A percentile compares a stretch with the other conserved stretches of the same genome.
These are phyloP conservation scores for Penicillium sp. DNA, from an alignment of 2,329 filamentous ascomycete genomes.

Conservation along the genomic window DNA sequence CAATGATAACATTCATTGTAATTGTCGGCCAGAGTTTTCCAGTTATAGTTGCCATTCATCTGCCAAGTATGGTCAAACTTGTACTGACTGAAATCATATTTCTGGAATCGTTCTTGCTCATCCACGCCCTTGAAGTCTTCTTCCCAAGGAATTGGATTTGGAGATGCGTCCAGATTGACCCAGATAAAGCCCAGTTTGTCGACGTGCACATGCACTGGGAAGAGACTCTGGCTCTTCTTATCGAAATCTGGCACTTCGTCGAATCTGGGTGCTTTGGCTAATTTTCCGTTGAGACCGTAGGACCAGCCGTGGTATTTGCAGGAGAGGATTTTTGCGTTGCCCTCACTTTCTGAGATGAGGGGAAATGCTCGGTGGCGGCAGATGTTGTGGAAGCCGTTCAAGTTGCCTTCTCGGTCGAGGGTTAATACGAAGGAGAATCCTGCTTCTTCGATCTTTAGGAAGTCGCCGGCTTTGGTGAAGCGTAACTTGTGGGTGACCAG, in stretches of 20 bases:
- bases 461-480: slow-evolving; percentile 56
- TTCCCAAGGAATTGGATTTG: slow-evolving; percentile 19
- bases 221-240: slow-evolving; percentile 45
- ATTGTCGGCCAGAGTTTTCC: slow-evolving; percentile 22
- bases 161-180: slow-evolving; percentile 55
- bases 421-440: slow-evolving; percentile 51
- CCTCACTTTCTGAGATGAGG: slow-evolving; percentile 51
- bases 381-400: slow-evolving; percentile 62
- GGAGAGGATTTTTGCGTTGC: slow-evolving; percentile 53
- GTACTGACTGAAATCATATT: slow-evolving; percentile 18
- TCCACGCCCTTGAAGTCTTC: slow-evolving; percentile 18
- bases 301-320: slow-evolving; percentile 65
- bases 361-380: slow-evolving; percentile 62
- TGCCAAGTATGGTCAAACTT: slow-evolving; percentile 20
- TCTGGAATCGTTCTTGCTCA: slow-evolving; percentile 12
- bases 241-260: slow-evolving; percentile 51
- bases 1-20: slow-evolving; percentile 54
- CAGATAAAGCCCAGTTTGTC: slow-evolving; percentile 59
- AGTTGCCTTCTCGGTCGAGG: slow-evolving; percentile 50
- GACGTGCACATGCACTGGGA: slow-evolving; percentile 56
- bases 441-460: slow-evolving; percentile 56
- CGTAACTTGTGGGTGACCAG: slow-evolving; percentile 30
- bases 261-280: slow-evolving; percentile 60
- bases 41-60: slow-evolving; percentile 20
- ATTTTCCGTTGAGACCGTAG: slow-evolving; percentile 57